phyloP scores from a whole-genome alignment of 345 rosid genomes.

The Hibiscus tridactylites region DNA sequence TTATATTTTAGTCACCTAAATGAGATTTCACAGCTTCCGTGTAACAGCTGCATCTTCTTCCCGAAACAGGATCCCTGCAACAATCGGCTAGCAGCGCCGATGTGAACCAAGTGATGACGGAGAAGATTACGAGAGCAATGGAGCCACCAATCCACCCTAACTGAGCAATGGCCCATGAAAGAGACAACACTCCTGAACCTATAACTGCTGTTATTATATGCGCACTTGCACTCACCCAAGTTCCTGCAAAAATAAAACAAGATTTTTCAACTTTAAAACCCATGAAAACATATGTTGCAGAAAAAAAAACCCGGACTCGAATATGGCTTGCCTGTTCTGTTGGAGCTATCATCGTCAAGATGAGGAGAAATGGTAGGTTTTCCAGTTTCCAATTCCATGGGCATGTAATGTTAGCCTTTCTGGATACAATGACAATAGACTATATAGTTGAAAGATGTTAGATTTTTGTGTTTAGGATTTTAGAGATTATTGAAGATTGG shows the following conservation, averaged over 20 bases:
- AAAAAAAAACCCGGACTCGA: neutral
- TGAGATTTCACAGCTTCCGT: conserved; percentile 21
- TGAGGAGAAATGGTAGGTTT: neutral
- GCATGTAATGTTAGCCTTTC: neutral
- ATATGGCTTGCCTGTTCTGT: conserved; percentile 19
- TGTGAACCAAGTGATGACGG: conserved; percentile 25
- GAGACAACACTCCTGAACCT: conserved; percentile 34
- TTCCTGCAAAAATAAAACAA: conserved; percentile 11
- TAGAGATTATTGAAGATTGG: neutral
- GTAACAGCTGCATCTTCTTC: conserved; percentile 22
- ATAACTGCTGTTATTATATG: conserved; percentile 40
- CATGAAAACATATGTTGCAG: neutral
- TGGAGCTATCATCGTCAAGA: conserved; percentile 25
- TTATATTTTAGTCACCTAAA: conserved; percentile 15
- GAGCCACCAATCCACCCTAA: conserved; percentile 43
- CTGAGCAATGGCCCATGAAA: conserved; percentile 36
- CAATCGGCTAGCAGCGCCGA: conserved; percentile 21
- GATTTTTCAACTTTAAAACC: neutral
- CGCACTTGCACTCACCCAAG: conserved; percentile 31
- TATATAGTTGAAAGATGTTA: neutral
- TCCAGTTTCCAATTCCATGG: neutral
- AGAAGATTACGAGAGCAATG: conserved; percentile 16
- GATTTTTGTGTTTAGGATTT: too few relatives aligned
- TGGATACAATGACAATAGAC: neutral
- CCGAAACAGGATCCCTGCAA: conserved; percentile 25